phyloP scores from a whole-genome alignment of 345 rosid genomes.

The Raphanus raphanistrum region DNA sequence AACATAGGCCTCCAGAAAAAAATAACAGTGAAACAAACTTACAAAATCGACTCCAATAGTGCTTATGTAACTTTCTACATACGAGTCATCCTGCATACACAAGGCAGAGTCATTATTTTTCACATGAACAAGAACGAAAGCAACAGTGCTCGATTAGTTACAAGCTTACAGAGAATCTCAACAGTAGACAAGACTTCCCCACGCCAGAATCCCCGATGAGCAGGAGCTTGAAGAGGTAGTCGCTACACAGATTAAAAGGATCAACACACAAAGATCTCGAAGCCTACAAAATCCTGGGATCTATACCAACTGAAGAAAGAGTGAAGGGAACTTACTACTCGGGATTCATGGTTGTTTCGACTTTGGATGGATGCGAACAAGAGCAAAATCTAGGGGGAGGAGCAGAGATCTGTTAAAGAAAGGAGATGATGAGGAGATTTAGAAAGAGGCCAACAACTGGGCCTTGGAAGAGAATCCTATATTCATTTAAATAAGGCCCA shows the following conservation, averaged over 20 bases:
- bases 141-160: not conserved
- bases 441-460: not conserved
- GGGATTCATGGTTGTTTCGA: conserved; percentile 50
- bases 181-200: conserved; percentile 62
- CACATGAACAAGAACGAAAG: not conserved
- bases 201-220: conserved; percentile 68
- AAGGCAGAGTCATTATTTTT: not conserved
- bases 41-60: conserved; percentile 89
- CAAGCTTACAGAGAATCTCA: conserved; percentile 56
- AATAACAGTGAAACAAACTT: conserved; percentile 32
- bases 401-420: not conserved
- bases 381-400: not conserved
- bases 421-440: not conserved
- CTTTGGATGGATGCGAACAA: not conserved
- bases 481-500: not conserved
- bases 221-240: conserved; percentile 61
- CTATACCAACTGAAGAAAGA: too few species aligned
- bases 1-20: not conserved
- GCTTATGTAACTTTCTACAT: conserved; percentile 79
- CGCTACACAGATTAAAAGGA: conserved; percentile 39
- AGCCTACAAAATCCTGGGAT: too few species aligned
- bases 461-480: not conserved
- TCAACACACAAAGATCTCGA: not conserved
- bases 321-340: conserved; percentile 53
- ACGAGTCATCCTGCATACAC: conserved; percentile 67